These are phyloP conservation scores for Olyra latifolia DNA, from an alignment of 176 grass and related monocot species.

Conservation along the genomic window DNA sequence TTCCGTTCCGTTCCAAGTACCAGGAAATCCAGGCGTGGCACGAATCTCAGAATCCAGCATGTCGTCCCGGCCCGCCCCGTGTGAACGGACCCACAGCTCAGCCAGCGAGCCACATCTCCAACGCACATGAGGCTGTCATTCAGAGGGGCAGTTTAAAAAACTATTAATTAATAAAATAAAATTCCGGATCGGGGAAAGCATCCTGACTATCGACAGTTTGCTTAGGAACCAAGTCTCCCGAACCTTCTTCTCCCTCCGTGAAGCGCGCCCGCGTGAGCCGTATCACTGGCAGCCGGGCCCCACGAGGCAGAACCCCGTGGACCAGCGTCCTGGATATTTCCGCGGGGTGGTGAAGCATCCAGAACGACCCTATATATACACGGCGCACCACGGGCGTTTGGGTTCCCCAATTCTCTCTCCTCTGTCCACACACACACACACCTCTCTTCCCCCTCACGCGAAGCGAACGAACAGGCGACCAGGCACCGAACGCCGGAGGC, in stretches of 20 bases:
- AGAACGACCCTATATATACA: background rate
- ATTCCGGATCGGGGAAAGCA: too few species aligned
- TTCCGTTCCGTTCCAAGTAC: too few species aligned
- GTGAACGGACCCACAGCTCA: background rate
- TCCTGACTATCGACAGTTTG: background rate
- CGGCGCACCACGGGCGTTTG: fast-evolving
- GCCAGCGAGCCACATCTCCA: background rate
- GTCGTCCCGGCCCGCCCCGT: background rate
- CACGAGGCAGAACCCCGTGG: background rate
- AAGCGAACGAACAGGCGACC: background rate
- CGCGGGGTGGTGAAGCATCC: background rate
- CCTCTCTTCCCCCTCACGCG: background rate
- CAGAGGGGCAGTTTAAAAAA: background rate
- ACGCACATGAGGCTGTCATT: background rate
- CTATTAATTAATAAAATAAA: too few species aligned
- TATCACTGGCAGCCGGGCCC: background rate
- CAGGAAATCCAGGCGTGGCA: too few species aligned
- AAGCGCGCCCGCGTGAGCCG: background rate
- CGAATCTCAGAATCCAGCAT: background rate
- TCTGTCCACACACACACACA: fast-evolving
- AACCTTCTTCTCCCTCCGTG: background rate
- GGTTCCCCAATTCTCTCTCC: background rate
- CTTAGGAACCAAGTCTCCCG: slow-evolving; percentile 41
- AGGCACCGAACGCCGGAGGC: slow-evolving; percentile 6
- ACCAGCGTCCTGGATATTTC: slow-evolving; percentile 35